A percentile compares a stretch with the other conserved stretches of the same genome.
These are phyloP conservation scores for Aegilops tauschii DNA, from an alignment of 176 grass and related monocot species.

Conservation along the genomic window DNA sequence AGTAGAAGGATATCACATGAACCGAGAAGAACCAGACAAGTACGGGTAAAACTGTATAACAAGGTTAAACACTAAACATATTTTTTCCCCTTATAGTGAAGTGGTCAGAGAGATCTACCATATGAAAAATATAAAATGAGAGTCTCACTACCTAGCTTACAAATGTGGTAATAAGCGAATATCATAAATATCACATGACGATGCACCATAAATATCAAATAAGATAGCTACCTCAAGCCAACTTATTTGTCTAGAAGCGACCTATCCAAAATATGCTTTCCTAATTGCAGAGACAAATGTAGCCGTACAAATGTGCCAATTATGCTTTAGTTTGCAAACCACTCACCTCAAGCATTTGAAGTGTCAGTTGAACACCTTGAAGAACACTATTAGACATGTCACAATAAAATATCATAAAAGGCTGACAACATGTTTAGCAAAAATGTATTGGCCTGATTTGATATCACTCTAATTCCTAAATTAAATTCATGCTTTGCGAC, in stretches of 20 bases:
- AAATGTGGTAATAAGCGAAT: background rate
- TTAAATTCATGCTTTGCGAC: background rate
- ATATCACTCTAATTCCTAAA: background rate
- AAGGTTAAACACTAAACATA: background rate
- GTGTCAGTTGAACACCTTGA: background rate
- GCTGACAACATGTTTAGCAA: background rate
- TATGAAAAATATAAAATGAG: background rate
- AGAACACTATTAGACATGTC: background rate
- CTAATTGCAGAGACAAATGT: background rate
- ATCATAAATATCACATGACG: background rate
- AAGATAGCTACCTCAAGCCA: background rate
- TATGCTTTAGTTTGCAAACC: background rate
- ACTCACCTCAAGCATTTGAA: background rate
- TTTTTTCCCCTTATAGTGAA: background rate
- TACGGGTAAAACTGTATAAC: background rate
- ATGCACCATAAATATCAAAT: background rate
- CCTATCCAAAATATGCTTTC: background rate
- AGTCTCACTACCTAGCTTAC: background rate
- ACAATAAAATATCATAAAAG: background rate
- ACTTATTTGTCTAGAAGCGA: background rate
- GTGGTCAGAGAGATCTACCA: background rate
- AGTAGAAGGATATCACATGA: background rate
- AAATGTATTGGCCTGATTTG: background rate
- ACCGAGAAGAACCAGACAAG: background rate
- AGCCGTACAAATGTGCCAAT: background rate